Conservation (phyloP, 805 yeast species). For the Myxozyma geophila region DNA sequence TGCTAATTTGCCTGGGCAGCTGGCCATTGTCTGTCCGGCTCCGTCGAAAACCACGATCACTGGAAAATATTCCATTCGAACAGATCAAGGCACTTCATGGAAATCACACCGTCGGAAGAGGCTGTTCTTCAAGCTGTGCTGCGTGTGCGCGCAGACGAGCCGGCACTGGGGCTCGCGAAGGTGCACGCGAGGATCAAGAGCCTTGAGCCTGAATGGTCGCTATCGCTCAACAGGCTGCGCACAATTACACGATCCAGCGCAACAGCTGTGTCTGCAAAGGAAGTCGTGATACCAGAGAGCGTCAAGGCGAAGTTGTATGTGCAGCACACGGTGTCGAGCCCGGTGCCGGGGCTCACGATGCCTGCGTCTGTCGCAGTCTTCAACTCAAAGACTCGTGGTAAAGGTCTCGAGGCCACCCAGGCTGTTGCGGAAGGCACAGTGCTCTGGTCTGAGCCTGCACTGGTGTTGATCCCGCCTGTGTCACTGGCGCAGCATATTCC, state of each 20-base stretch:
- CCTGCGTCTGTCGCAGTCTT: slow-evolving; percentile 52
- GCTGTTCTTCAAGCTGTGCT: slow-evolving; percentile 1
- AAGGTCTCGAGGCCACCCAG: slow-evolving; percentile 56
- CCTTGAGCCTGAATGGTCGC: slow-evolving; percentile 63
- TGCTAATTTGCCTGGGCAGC: no score
- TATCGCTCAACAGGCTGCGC: slow-evolving; percentile 63
- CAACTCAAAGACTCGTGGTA: slow-evolving; percentile 60
- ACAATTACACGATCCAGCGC: slow-evolving; percentile 47
- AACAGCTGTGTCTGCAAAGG: neutral
- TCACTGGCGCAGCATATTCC: slow-evolving; percentile 64
- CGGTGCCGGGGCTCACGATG: slow-evolving; percentile 52
- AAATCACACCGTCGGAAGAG: neutral
- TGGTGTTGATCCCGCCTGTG: slow-evolving; percentile 67
- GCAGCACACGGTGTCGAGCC: slow-evolving; percentile 56
- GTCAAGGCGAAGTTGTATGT: slow-evolving; percentile 47
- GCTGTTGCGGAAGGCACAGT: slow-evolving; percentile 55
- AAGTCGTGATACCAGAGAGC: slow-evolving; percentile 10
- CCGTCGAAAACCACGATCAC: no score
- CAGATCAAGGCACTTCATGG: neutral
- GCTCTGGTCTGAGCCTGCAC: slow-evolving; percentile 67
- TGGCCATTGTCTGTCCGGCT: no score
- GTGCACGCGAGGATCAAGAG: slow-evolving; percentile 57
- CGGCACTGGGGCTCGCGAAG: slow-evolving; percentile 54
- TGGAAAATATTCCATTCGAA: no score
- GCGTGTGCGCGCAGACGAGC: slow-evolving; percentile 7